Conservation (phyloP, 1,139 yeast species). For the Blastobotrys illinoisensis region DNA sequence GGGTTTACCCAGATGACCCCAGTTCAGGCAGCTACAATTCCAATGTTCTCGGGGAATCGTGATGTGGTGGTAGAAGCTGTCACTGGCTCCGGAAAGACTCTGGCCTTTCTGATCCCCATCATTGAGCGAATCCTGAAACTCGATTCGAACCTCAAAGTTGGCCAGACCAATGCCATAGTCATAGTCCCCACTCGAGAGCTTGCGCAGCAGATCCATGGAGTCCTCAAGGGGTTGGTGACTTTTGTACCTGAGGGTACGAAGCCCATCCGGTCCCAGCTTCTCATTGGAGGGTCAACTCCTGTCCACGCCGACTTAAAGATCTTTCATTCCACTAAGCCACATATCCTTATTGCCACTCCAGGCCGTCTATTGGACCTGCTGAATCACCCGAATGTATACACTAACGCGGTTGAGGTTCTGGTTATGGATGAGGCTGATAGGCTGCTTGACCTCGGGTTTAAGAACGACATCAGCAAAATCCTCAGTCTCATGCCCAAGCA, state of each 20-base stretch:
- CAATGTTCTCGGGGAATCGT: slow-evolving; percentile 77
- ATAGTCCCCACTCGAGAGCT: slow-evolving; percentile 91
- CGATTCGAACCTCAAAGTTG: slow-evolving; percentile 29
- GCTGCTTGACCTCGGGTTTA: slow-evolving; percentile 73
- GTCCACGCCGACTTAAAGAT: slow-evolving; percentile 68
- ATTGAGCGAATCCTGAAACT: slow-evolving; percentile 52
- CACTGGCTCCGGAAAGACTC: slow-evolving; percentile 94
- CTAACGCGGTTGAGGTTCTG: slow-evolving; percentile 60
- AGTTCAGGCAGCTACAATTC: slow-evolving; percentile 93
- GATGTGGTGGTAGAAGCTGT: slow-evolving; percentile 95
- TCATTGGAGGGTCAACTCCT: slow-evolving; percentile 70
- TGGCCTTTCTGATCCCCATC: slow-evolving; percentile 81
- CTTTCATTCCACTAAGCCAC: slow-evolving; percentile 54
- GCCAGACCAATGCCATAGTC: slow-evolving; percentile 66
- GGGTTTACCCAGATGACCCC: slow-evolving; percentile 91
- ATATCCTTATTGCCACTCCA: slow-evolving; percentile 85
- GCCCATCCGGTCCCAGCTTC: slow-evolving; percentile 55
- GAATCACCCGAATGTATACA: slow-evolving; percentile 33
- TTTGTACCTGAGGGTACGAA: slow-evolving; percentile 43
- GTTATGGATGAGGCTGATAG: slow-evolving; percentile 93
- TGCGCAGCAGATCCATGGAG: slow-evolving; percentile 74
- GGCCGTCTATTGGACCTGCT: slow-evolving; percentile 81
- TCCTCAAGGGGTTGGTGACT: slow-evolving; percentile 54
- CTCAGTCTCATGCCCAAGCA: slow-evolving; percentile 74
- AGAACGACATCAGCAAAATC: slow-evolving; percentile 60